Base-by-base conservation (phyloP, 2,329 filamentous ascomycete genomes). In the Pseudogymnoascus sp. region DNA sequence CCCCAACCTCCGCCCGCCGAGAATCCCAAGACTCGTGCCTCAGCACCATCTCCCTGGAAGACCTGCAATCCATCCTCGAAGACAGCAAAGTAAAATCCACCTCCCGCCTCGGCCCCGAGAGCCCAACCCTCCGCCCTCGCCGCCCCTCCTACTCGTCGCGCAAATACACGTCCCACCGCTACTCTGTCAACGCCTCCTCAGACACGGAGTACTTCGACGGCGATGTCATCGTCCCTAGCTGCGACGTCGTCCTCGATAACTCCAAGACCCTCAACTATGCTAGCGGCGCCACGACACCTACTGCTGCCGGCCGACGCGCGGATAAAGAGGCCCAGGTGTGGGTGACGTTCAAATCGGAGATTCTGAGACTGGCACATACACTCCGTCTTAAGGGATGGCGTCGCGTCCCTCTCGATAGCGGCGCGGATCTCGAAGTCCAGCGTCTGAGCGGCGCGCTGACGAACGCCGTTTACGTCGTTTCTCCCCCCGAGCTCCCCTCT, bases 381-480 rank as follows among this genome's bases (percentile, higher is more conserved):
- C 79, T 99, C 60, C 86, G 86, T 61, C 82, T 97, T 33, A 96
- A 96, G 73, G 91, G 93, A 8, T 99, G 94, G 94, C 85, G 92
- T 61, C 86, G 86, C 64, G 85, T 99, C 0, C 84, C 91, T 0
- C 77, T 93, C 60, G 88, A 90, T 9, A 79, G 80, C 66, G 89
- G 88, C 66, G 83, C 85, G 60, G 80, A 79, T 38, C 86, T 94
- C 66, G 81, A 82, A 1, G 88, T 94, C 5, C 83, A 90, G 74
- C 83, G 90, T 59, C 79, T 95, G 28, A 97, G 93, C 73, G 94
- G 94, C 64, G 94, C 94, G 7, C 77, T 99, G 67, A 99, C 94
- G 19, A 99, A 99, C 72, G 92, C 93, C 9, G 92, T 99, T 36
- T 99, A 97, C 72, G 92, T 96, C 60, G 92, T 97, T 22, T 89